Base-by-base conservation (phyloP, 768 basidiomycete genomes). In the Pisolithus microcarpus region DNA sequence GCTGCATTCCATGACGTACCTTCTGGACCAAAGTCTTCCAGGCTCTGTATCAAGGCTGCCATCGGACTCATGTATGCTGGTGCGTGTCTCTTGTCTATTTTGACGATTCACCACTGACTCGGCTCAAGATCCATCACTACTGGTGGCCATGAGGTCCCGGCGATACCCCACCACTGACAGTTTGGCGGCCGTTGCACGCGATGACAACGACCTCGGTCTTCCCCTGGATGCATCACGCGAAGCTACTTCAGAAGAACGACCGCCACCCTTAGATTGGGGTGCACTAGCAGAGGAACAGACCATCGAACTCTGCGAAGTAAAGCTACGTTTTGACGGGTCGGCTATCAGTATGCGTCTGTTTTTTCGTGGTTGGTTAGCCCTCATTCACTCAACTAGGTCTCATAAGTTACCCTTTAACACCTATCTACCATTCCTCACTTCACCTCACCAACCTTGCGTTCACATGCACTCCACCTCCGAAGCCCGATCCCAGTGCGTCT, bases 71-170 rank as follows among this genome's bases (percentile, higher is more conserved):
- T 71, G 38, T 85, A 84, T 56, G 73, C 77, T 59, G 82, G 86
- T 82, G 63, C 0, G 34, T 34, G 19, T 28, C 21, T 16, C 13
- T 1, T 19, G 31, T 23, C 3, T 26, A 11, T 18, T 8, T 13
- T 13, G 5, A 7, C 42, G 23, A 24, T 0, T 7, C 3, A 3
- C 43, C 26, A 54, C 34, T 51, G 24, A 47, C 30, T 50, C 45
- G 53, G 50, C 36, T 24, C 13, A 56, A 84, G 85, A 86, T 42
- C 61, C 70, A 9, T 72, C 81, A 8, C 69, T 87, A 30, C 46
- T 86, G 38, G 66, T 88, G 23, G 86, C 86, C 10, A 84, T 78
- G 58, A 77, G 81, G 48, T 80, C 82, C n/a, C 72, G 72, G 53
- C 65, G 75, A 38, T 68, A 75, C 44, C 84, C 83, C 11, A 56